A percentile compares a stretch with the other conserved stretches of the same genome.
These are phyloP conservation scores for Protomyces lactucae-debilis DNA, from an alignment of 1,139 yeast species.

Conservation along the genomic window DNA sequence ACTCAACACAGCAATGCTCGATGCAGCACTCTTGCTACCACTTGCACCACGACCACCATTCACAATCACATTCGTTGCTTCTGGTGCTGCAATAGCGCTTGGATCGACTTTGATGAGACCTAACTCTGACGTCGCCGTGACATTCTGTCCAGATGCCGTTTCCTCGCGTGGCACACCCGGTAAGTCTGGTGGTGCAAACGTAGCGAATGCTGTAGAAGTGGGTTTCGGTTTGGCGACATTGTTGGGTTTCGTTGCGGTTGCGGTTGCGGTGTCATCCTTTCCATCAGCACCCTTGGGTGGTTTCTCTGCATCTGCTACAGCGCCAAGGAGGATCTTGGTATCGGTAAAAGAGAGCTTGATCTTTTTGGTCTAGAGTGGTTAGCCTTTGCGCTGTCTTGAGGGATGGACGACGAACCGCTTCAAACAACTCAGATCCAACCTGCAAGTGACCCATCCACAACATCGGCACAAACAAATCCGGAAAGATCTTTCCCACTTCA, in stretches of 20 bases:
- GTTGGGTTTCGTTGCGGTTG: neutral
- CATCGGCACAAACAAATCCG: neutral
- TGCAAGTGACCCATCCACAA: neutral
- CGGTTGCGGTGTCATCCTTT: neutral
- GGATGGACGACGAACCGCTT: neutral
- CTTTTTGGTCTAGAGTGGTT: neutral
- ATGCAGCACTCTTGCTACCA: neutral
- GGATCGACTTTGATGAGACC: neutral
- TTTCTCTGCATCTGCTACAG: neutral
- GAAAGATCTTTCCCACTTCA: neutral
- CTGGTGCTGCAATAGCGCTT: neutral
- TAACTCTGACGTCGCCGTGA: neutral
- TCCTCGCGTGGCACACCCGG: neutral
- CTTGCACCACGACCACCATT: neutral
- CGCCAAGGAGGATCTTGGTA: neutral
- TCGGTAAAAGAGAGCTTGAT: neutral
- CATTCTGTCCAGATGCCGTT: neutral
- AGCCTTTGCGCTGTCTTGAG: too few species aligned
- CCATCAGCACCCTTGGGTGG: neutral
- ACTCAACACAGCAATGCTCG: neutral
- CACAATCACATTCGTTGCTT: neutral
- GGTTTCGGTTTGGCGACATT: neutral
- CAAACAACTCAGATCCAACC: neutral
- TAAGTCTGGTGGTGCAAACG: neutral
- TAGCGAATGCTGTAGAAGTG: neutral